Evolutionary conservation across 495 filamentous ascomycete genomes (phyloP).

Genomic region (Trichoderma erinaceum): DNA sequence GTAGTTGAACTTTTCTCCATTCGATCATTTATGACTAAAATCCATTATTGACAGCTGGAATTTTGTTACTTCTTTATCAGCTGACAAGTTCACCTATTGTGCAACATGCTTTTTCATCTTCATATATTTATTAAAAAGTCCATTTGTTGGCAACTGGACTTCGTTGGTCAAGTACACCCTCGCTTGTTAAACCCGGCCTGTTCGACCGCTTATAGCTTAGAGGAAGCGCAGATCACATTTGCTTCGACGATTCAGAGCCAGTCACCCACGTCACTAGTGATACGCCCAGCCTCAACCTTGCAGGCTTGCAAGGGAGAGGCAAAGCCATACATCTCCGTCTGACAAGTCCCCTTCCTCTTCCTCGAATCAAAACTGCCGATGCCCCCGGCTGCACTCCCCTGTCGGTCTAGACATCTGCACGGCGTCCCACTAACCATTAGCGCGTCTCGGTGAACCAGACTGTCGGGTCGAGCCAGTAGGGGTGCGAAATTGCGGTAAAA

Average conservation of each 20-base stretch:
- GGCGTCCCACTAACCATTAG: slow-evolving; percentile 5
- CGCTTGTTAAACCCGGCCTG: background rate
- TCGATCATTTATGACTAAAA: too few species aligned
- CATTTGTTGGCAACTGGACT: too few species aligned
- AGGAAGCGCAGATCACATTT: slow-evolving; percentile 1
- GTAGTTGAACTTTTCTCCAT: too few species aligned
- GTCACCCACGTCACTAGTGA: background rate
- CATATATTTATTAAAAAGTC: too few species aligned
- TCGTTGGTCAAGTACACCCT: background rate
- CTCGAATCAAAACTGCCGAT: background rate
- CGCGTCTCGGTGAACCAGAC: slow-evolving; percentile 11
- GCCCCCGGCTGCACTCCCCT: background rate
- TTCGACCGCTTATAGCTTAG: background rate
- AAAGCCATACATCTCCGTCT: slow-evolving; percentile 2
- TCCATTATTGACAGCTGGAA: too few species aligned
- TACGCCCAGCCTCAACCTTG: background rate
- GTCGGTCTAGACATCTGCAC: slow-evolving; percentile 7
- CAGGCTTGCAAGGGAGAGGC: background rate
- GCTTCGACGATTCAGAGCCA: background rate
- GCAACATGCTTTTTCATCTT: too few species aligned
- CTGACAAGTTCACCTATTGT: too few species aligned
- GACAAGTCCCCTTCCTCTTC: slow-evolving; percentile 4
- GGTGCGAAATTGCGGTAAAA: slow-evolving; percentile 11
- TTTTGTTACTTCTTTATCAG: too few species aligned
- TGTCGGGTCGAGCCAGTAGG: slow-evolving; percentile 11